These are phyloP conservation scores for Huntiella decipiens DNA, from an alignment of 2,329 filamentous ascomycete species.

Conservation along the genomic window DNA sequence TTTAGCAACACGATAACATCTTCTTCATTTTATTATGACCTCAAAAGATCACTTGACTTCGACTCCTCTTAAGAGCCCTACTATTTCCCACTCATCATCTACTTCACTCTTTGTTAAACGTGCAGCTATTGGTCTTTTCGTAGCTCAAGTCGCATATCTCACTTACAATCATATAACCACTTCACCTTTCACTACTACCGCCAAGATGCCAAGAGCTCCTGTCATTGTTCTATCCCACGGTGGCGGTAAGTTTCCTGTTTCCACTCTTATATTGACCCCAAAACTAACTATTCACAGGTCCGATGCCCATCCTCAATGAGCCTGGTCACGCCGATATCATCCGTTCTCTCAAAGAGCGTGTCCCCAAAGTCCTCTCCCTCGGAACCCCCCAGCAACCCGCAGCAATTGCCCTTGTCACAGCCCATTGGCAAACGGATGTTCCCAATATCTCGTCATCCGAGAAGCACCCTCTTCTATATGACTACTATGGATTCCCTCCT, in stretches of 20 bases:
- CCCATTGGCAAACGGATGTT: conserved; percentile 32
- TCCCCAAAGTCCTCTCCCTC: conserved; percentile 36
- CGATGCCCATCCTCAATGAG: conserved; percentile 38
- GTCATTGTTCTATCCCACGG: conserved; percentile 31
- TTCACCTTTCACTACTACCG: background rate
- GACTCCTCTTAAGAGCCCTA: background rate
- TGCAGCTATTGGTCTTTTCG: conserved; percentile 10
- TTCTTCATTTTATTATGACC: too few relatives aligned
- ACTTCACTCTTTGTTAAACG: conserved; percentile 8
- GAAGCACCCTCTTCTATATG: conserved; percentile 32
- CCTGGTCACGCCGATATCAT: conserved; percentile 30
- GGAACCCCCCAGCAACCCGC: conserved; percentile 28
- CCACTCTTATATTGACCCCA: background rate
- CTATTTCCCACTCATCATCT: background rate
- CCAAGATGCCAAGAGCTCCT: conserved; percentile 23
- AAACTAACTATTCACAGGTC: conserved; percentile 20
- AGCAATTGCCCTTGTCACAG: conserved; percentile 37
- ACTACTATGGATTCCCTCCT: conserved; percentile 39
- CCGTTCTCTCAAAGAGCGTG: conserved; percentile 30
- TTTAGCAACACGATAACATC: too few relatives aligned
- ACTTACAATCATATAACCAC: conserved; percentile 2
- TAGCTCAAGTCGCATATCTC: conserved; percentile 7
- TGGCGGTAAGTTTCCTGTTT: conserved; percentile 20
- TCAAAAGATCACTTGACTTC: too few relatives aligned
- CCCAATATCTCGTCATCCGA: conserved; percentile 32